Percentiles rank a stretch among this genome's conserved stretches.
Conservation (phyloP, 352 stramenopile genomes). For the Blastocystis sp. region DNA sequence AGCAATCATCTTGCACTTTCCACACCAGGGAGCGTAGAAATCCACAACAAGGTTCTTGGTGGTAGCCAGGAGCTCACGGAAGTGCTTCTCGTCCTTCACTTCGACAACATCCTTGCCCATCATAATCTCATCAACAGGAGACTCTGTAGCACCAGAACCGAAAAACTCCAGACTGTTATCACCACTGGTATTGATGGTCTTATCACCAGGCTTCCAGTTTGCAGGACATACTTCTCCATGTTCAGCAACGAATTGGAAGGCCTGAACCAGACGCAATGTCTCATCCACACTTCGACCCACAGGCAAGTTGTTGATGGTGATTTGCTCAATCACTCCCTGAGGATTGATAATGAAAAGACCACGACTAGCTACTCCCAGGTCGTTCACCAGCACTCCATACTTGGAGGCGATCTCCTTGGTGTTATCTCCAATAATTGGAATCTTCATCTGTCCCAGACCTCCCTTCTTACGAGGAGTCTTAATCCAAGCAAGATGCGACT, state of each 20-base stretch:
- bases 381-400: conserved; percentile 78
- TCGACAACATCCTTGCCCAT: conserved; percentile 55
- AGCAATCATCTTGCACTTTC: conserved; percentile 66
- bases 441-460: conserved; percentile 79
- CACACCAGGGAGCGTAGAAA: conserved; percentile 66
- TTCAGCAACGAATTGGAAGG: conserved; percentile 81
- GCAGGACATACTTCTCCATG: conserved; percentile 80
- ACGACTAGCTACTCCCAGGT: conserved; percentile 73
- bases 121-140: neutral
- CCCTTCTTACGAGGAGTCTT: conserved; percentile 79
- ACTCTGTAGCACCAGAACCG: conserved; percentile 46
- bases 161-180: conserved; percentile 60
- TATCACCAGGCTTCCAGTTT: conserved; percentile 80
- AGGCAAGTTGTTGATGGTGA: conserved; percentile 79
- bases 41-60: conserved; percentile 64
- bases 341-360: conserved; percentile 82
- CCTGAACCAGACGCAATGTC: conserved; percentile 79
- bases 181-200: conserved; percentile 75
- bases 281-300: conserved; percentile 81
- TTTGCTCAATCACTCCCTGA: conserved; percentile 74
- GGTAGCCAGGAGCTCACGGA: conserved; percentile 60
- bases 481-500: conserved; percentile 80
- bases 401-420: conserved; percentile 76
- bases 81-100: conserved; percentile 59
- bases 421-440: conserved; percentile 79